Percentiles rank a stretch among this genome's conserved stretches.
phyloP scores from a whole-genome alignment of 78 protist genomes.

The Dictyostelium brefeldianum region DNA sequence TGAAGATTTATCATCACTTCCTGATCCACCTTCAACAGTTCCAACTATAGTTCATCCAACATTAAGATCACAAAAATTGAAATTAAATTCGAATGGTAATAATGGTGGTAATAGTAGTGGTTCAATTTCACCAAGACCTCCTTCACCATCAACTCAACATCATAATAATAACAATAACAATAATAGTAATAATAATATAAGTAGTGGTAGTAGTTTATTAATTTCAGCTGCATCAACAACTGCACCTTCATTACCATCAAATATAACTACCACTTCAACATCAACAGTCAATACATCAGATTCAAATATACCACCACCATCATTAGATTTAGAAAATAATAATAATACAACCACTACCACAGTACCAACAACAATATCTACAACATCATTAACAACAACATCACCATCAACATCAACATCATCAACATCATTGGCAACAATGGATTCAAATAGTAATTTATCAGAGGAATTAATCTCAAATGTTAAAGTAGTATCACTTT shows the following conservation, averaged over 20 bases:
- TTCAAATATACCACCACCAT: neutral
- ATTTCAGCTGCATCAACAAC: conserved; percentile 7
- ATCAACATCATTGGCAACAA: neutral
- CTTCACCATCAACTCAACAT: neutral
- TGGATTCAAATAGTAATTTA: neutral
- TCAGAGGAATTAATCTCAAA: conserved; percentile 6
- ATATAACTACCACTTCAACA: neutral
- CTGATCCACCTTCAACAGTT: conserved; percentile 50
- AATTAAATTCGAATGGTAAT: neutral
- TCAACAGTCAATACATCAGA: neutral
- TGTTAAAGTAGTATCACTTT: conserved; percentile 7
- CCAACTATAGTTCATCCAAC: conserved; percentile 24
- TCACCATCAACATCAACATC: neutral
- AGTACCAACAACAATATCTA: neutral
- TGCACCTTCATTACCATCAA: conserved; percentile 1
- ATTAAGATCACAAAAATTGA: neutral
- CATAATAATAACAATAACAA: neutral
- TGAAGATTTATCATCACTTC: conserved; percentile 53
- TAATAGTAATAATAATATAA: neutral
- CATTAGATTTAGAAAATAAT: neutral
- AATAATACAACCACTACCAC: neutral
- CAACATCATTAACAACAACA: neutral
- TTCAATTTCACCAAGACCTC: conserved; percentile 23
- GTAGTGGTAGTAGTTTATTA: neutral
- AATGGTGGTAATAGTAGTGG: neutral